Conservation (phyloP, 1,139 yeast species). For the Yamadazyma oceani region DNA sequence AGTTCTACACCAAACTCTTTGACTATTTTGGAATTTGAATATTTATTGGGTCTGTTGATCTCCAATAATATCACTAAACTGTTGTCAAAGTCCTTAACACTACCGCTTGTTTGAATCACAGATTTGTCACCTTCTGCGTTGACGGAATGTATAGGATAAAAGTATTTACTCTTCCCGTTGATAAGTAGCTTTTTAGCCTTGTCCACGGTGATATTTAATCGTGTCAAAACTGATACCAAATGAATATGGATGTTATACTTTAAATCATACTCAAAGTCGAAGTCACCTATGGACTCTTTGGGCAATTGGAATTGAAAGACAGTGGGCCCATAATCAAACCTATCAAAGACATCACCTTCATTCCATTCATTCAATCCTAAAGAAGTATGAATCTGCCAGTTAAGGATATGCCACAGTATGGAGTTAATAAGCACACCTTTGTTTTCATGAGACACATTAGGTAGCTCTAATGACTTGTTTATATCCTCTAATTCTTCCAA, state of each 20-base stretch:
- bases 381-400: neutral
- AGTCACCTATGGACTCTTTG: neutral
- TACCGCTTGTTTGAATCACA: neutral
- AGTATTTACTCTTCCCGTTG: constrained; percentile 33
- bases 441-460: neutral
- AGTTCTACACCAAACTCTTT: constrained; percentile 26
- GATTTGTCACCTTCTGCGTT: constrained; percentile 4
- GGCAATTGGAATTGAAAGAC: constrained; percentile 5
- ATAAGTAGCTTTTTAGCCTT: constrained; percentile 19
- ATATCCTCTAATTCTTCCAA: constrained; percentile 5
- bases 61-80: constrained; percentile 6
- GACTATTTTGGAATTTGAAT: constrained; percentile 22
- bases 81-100: neutral
- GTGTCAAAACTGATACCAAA: constrained; percentile 19
- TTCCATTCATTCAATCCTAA: constrained; percentile 2
- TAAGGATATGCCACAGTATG: neutral
- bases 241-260: constrained; percentile 15
- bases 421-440: constrained; percentile 2
- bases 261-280: constrained; percentile 1
- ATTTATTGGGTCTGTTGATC: constrained; percentile 33
- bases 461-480: neutral
- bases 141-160: constrained; percentile 14
- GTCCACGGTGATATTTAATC: constrained; percentile 19
- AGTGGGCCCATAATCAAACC: constrained; percentile 6
- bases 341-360: constrained; percentile 5